Evolutionary conservation across 2,329 filamentous ascomycete genomes (phyloP).

Genomic region (Colletotrichum zoysiae): DNA sequence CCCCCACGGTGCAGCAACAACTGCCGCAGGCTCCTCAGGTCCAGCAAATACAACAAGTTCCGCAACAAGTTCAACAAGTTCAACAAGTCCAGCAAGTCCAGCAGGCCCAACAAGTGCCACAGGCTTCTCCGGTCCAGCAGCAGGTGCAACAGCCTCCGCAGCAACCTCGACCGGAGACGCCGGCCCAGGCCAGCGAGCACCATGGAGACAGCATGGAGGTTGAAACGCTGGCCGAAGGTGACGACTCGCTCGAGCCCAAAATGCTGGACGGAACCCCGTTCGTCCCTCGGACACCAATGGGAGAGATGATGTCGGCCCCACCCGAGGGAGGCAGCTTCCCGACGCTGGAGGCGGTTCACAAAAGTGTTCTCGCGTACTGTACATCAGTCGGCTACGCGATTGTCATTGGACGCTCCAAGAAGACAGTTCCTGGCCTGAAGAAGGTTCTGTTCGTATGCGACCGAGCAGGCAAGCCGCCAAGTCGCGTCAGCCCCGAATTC

Average conservation of each 20-base stretch:
- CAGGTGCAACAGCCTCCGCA: slow-evolving; percentile 54
- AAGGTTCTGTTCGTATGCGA: slow-evolving; percentile 78
- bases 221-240: slow-evolving; percentile 61
- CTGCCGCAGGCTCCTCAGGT: slow-evolving; percentile 44
- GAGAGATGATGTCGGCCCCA: slow-evolving; percentile 71
- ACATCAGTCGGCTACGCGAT: slow-evolving; percentile 77
- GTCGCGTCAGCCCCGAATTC: slow-evolving; percentile 72
- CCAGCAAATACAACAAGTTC: slow-evolving; percentile 43
- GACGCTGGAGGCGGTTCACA: slow-evolving; percentile 74
- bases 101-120: slow-evolving; percentile 43
- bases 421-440: slow-evolving; percentile 74
- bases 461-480: slow-evolving; percentile 72
- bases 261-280: slow-evolving; percentile 64
- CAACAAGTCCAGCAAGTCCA: slow-evolving; percentile 46
- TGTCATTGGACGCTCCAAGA: slow-evolving; percentile 76
- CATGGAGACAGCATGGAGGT: slow-evolving; percentile 66
- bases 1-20: slow-evolving; percentile 29
- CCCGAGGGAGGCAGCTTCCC: slow-evolving; percentile 74
- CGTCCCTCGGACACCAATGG: slow-evolving; percentile 67
- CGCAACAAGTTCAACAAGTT: slow-evolving; percentile 49
- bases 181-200: slow-evolving; percentile 52
- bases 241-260: slow-evolving; percentile 62
- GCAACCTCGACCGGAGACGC: slow-evolving; percentile 50
- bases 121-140: slow-evolving; percentile 45
- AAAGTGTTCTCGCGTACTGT: slow-evolving; percentile 73